Evolutionary conservation across 208 protist genomes (phyloP), one percentile per base, ranked within the genome.

Genomic region (Spongospora subterranea): DNA sequence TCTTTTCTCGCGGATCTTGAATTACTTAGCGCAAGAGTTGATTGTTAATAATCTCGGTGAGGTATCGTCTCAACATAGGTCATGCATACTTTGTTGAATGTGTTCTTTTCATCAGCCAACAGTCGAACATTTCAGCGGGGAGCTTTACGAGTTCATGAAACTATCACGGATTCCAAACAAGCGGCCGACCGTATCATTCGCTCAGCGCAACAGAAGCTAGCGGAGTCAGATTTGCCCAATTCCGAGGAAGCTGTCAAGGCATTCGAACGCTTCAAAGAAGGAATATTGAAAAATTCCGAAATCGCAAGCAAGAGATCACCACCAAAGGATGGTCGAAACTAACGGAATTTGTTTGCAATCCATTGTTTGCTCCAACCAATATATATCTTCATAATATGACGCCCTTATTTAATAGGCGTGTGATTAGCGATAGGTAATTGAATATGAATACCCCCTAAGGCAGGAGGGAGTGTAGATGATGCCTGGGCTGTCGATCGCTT

Each of bases 21-120:
- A 82, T 43, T 82, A 82, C 35, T 13, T 82, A 6, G 71, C 71
- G 11, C 71, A 82, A n/a, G 71, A 82, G 71, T n/a, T 82, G 17
- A 82, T 82, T 43, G 71, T 82, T n/a, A 82, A 82, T 35, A 82
- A 82, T 82, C 71, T 82, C 17, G 71, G 71, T 82, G 35, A 43
- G 71, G 17, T 39, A 43, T 20, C n/a, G 17, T 82, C 71, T 82
- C n/a, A n/a, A n/a, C n/a, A n/a, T 82, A 6, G 35, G 6, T 13
- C 40, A 13, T 35, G 35, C 17, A 20, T 35, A 6, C 35, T 35
- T 43, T 35, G 71, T 40, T 82, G 71, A 43, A 20, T 39, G 71
- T 35, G 35, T n/a, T n/a, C n/a, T n/a, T n/a, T n/a, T n/a, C 71
- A 20, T 82, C 71, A 82, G 71, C 71, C 13, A 82, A 82, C 40